These are phyloP conservation scores for Aplosporella prunicola DNA, from an alignment of 2,329 filamentous ascomycete genomes.

Conservation along the genomic window DNA sequence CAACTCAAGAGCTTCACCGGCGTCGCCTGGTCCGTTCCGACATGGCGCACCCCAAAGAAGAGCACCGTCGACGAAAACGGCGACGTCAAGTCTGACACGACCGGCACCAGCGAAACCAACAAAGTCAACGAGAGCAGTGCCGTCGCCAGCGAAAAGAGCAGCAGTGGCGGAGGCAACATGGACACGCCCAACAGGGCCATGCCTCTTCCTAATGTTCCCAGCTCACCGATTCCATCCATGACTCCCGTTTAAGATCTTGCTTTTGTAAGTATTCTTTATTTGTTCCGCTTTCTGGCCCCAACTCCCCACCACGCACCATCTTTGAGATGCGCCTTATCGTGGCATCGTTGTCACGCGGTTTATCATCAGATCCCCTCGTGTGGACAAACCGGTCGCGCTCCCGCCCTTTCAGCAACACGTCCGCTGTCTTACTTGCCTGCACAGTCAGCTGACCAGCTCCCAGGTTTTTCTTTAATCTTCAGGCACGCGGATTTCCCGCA, in stretches of 20 bases:
- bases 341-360: too few relatives aligned
- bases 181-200: conserved; percentile 21
- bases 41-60: conserved; percentile 70
- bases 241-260: conserved; percentile 4
- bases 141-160: conserved; percentile 52
- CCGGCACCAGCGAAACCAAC: conserved; percentile 48
- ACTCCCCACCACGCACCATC: too few relatives aligned
- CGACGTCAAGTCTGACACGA: conserved; percentile 49
- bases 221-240: conserved; percentile 8
- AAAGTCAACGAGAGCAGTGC: conserved; percentile 49
- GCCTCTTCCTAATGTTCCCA: conserved; percentile 3
- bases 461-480: too few relatives aligned
- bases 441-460: too few relatives aligned
- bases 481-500: too few relatives aligned
- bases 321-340: too few relatives aligned
- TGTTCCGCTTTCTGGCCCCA: too few relatives aligned
- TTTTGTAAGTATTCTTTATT: too few relatives aligned
- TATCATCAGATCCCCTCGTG: too few relatives aligned
- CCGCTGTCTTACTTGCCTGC: too few relatives aligned
- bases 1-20: conserved; percentile 89
- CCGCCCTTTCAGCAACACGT: too few relatives aligned
- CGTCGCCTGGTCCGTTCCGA: conserved; percentile 67
- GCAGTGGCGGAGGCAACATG: conserved; percentile 38
- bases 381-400: too few relatives aligned
- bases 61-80: conserved; percentile 44